These are phyloP conservation scores for Calophaca sinica DNA, from an alignment of 306 rosid genomes.

Conservation along the genomic window DNA sequence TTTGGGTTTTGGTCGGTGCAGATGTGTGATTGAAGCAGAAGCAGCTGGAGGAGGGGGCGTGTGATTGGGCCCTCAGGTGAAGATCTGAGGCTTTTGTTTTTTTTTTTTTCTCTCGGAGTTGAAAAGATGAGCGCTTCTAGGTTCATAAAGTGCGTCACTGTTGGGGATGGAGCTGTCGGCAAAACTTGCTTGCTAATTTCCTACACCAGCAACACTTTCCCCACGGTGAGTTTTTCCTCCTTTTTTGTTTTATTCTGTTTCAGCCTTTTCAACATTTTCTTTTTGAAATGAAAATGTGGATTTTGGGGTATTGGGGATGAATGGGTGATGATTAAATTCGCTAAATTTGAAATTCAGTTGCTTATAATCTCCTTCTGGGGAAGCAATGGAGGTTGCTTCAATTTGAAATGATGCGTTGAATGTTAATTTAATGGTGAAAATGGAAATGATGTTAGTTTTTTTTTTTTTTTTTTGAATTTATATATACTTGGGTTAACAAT, in stretches of 20 bases:
- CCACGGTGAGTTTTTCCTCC: constrained; percentile 65
- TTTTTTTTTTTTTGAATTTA: constrained; percentile 12
- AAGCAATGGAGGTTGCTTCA: not conserved
- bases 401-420: not conserved
- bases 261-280: not conserved
- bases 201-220: constrained; percentile 99
- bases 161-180: constrained; percentile 99
- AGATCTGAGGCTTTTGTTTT: constrained; percentile 82
- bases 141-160: constrained; percentile 98
- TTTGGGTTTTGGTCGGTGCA: constrained; percentile 39
- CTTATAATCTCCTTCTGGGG: constrained; percentile 24
- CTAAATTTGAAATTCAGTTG: not conserved
- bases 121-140: constrained; percentile 93
- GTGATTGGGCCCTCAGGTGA: constrained; percentile 86
- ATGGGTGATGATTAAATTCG: not conserved
- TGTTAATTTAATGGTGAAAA: constrained; percentile 14
- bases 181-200: constrained; percentile 98
- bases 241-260: not conserved
- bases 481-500: not conserved
- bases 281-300: not conserved
- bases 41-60: constrained; percentile 43
- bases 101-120: constrained; percentile 7
- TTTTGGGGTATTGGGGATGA: not conserved
- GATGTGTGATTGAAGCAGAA: constrained; percentile 67
- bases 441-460: not conserved